Conservation (phyloP, 2,329 filamentous ascomycete species). For the Didymella keratinophila region DNA sequence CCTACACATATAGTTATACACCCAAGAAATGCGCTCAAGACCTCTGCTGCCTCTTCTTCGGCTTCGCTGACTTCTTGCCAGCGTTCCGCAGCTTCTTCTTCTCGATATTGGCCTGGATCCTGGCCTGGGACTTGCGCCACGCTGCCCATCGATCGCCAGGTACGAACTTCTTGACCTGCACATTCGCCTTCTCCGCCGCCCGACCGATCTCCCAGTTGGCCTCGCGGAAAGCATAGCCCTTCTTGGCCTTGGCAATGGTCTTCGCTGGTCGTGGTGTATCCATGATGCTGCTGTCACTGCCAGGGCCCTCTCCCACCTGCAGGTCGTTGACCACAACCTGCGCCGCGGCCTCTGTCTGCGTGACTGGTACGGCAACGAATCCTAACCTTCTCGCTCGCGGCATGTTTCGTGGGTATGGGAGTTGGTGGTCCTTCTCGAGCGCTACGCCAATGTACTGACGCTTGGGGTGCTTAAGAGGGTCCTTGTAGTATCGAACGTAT, state of each 20-base stretch:
- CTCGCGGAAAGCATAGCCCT: conserved; percentile 70
- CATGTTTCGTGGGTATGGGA: conserved; percentile 79
- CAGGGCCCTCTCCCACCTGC: conserved; percentile 29
- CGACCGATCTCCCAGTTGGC: conserved; percentile 74
- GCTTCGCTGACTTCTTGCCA: conserved; percentile 44
- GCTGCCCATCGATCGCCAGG: conserved; percentile 69
- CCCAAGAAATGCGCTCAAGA: conserved; percentile 14
- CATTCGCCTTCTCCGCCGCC: conserved; percentile 66
- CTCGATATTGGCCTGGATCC: conserved; percentile 61
- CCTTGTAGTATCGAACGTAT: conserved; percentile 96
- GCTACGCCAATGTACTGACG: conserved; percentile 95
- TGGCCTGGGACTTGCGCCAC: conserved; percentile 67
- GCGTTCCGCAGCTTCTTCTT: conserved; percentile 63
- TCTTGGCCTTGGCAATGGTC: conserved; percentile 44
- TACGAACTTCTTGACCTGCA: conserved; percentile 64
- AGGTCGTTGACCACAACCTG: conserved; percentile 31
- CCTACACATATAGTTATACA: conserved; percentile 38
- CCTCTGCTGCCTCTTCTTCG: conserved; percentile 39
- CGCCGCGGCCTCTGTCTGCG: conserved; percentile 36
- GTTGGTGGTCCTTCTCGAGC: conserved; percentile 79
- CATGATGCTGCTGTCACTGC: conserved; percentile 35
- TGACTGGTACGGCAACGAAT: conserved; percentile 64
- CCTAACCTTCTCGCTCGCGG: conserved; percentile 78
- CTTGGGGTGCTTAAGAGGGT: conserved; percentile 81
- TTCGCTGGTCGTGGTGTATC: conserved; percentile 45